Evolutionary conservation across 345 rosid genomes (phyloP), one percentile per base, ranked within the genome.

Genomic region (Lepidium africanum): DNA sequence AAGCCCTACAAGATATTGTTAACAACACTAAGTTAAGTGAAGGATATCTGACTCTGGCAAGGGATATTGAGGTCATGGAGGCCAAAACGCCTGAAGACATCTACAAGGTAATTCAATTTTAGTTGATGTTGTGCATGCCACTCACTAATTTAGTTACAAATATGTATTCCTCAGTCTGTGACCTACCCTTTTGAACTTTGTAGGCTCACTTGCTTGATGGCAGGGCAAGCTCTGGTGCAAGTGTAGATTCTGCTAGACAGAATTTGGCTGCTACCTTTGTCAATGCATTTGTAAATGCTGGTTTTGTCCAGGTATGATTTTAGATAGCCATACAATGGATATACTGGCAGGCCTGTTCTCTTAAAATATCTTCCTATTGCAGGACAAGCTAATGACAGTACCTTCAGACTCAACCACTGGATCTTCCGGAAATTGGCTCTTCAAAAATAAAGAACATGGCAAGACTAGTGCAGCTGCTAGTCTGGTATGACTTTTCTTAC

Each of bases 21-120:
- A 95, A 91, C 75, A 91, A 89, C 66, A 23, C 69, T 21, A 87
- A 83, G 79, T 64, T 95, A 64, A 87, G 93, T 67, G 99, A 91
- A 79, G 93, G 97, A 58, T 95, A 91, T 78, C 88, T 95, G 55
- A 81, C 93, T 3, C 97, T 95, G 76, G 96, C 97, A 67, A 91
- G 96, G 59, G 99, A 95, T 85, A 86, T 95, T 32, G 97, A 95
- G 85, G 99, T 95, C 78, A 87, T 95, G 97, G 99, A 95, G 80
- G 85, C 97, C 58, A 95, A 89, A 74, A 85, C 96, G 38, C 97
- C 96, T 58, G 97, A 95, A 79, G 96, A 95, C 62, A 85, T 95
- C 70, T 95, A 91, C 65, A 95, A 94, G 97, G 99, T 94, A 35
- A 41, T 73, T 64, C 50, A 13, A 27, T 55, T 54, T 42, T 43